Evolutionary conservation across 2,329 filamentous ascomycete species (phyloP).

Genomic region (Aureobasidium mangrovei): DNA sequence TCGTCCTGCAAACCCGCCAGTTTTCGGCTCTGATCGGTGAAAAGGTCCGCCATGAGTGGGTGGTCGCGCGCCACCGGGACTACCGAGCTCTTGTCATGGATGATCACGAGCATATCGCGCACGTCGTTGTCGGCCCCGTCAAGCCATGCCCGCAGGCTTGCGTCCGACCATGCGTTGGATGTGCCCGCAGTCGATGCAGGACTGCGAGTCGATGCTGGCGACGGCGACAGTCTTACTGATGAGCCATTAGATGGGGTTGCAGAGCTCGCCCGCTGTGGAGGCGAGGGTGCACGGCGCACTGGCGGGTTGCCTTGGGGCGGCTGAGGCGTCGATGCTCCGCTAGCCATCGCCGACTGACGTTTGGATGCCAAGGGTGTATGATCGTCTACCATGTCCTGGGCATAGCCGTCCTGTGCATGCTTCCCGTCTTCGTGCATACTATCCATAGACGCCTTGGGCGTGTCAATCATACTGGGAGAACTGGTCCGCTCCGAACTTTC

Average conservation of each 20-base stretch:
- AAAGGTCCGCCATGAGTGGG: conserved; percentile 70
- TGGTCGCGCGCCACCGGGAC: conserved; percentile 74
- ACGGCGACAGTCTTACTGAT: conserved; percentile 31
- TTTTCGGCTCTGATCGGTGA: conserved; percentile 64
- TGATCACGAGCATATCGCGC: conserved; percentile 78
- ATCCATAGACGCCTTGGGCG: conserved; percentile 19
- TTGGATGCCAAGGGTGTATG: conserved; percentile 23
- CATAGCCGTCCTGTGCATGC: conserved; percentile 10
- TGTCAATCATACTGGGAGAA: conserved; percentile 25
- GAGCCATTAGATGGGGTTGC: conserved; percentile 14
- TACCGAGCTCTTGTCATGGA: conserved; percentile 84
- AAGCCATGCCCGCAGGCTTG: conserved; percentile 77
- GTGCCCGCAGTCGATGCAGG: conserved; percentile 47
- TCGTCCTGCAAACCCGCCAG: conserved; percentile 60
- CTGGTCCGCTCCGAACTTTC: conserved; percentile 21
- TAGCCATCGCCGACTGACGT: conserved; percentile 20
- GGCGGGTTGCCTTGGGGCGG: conserved; percentile 6
- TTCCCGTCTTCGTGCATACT: conserved; percentile 10
- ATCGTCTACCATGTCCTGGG: conserved; percentile 17
- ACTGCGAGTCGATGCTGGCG: conserved; percentile 33
- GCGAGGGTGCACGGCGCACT: conserved; percentile 6
- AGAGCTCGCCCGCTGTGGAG: conserved; percentile 7
- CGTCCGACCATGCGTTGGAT: conserved; percentile 73
- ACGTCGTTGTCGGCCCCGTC: conserved; percentile 77
- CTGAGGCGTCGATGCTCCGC: conserved; percentile 3